Evolutionary conservation across 345 rosid genomes (phyloP).

Genomic region (Sapria himalayana): DNA sequence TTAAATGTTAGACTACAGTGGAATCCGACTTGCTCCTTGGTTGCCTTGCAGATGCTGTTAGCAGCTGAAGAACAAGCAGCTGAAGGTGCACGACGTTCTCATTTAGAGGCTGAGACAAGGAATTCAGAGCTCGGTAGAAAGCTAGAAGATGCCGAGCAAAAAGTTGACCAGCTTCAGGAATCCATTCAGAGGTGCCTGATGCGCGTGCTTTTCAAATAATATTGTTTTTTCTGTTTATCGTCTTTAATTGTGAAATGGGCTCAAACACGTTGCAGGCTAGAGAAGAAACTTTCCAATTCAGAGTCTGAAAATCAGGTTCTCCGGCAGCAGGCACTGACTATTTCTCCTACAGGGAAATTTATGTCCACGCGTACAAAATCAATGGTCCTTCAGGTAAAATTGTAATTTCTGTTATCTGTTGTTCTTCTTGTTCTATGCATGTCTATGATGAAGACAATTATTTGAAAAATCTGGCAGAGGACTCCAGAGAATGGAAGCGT

Average conservation of each 20-base stretch:
- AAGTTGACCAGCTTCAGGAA: conserved; percentile 85
- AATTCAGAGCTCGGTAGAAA: conserved; percentile 50
- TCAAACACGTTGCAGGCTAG: conserved; percentile 29
- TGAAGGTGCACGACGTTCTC: conserved; percentile 46
- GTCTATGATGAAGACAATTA: too few species aligned
- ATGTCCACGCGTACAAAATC: conserved; percentile 49
- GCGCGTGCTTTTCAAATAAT: conserved; percentile 6
- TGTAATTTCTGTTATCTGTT: conserved; percentile 5
- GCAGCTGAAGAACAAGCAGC: conserved; percentile 40
- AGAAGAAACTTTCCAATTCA: conserved; percentile 86
- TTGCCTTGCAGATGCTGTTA: conserved; percentile 38
- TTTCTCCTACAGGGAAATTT: conserved; percentile 82
- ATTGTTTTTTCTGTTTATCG: conserved; percentile 10
- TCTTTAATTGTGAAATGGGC: neutral
- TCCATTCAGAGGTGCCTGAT: conserved; percentile 77
- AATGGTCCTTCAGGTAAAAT: conserved; percentile 44
- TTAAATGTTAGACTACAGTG: too few species aligned
- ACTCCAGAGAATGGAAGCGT: conserved; percentile 67
- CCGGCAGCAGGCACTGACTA: conserved; percentile 84
- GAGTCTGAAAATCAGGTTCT: conserved; percentile 98
- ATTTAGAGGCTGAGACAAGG: conserved; percentile 37
- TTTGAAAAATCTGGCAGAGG: conserved; percentile 37
- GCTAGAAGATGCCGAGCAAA: conserved; percentile 55
- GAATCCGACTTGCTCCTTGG: too few species aligned
- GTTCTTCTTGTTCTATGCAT: too few species aligned